Conservation (phyloP, 805 yeast genomes). For the Spathaspora passalidarum region DNA sequence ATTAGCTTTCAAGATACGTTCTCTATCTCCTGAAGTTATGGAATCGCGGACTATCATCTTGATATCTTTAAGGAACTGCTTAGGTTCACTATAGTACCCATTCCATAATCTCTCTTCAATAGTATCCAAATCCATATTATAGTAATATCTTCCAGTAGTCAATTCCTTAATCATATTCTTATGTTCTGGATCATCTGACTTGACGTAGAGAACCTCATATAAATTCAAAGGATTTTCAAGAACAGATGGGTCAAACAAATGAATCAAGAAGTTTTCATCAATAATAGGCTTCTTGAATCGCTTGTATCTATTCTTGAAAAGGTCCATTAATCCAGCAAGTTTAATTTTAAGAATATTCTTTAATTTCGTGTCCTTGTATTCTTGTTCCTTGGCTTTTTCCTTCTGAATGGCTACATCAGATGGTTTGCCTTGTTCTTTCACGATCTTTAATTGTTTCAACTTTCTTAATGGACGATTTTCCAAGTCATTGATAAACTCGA, state of each 20-base stretch:
- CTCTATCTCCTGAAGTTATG: conserved; percentile 73
- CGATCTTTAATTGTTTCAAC: conserved; percentile 37
- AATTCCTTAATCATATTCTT: conserved; percentile 80
- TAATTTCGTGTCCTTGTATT: conserved; percentile 70
- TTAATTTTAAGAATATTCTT: conserved; percentile 84
- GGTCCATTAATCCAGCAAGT: conserved; percentile 83
- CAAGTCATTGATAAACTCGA: conserved; percentile 62
- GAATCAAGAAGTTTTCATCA: conserved; percentile 70
- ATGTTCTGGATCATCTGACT: conserved; percentile 40
- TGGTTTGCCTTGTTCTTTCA: conserved; percentile 11
- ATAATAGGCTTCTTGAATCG: conserved; percentile 87
- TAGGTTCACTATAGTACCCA: conserved; percentile 91
- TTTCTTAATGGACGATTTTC: conserved; percentile 53
- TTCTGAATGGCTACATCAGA: conserved; percentile 30
- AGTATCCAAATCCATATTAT: conserved; percentile 90
- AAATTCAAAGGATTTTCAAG: conserved; percentile 32
- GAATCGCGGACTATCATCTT: conserved; percentile 83
- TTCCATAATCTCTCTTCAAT: conserved; percentile 96
- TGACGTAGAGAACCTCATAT: conserved; percentile 42
- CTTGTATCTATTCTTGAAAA: conserved; percentile 82
- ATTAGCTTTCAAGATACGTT: conserved; percentile 73
- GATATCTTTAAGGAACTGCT: conserved; percentile 81
- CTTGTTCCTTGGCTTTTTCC: conserved; percentile 48
- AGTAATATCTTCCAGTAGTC: conserved; percentile 66
- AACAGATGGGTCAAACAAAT: conserved; percentile 67